Conservation (phyloP, 352 stramenopile genomes). For the Phytophthora brassicae region DNA sequence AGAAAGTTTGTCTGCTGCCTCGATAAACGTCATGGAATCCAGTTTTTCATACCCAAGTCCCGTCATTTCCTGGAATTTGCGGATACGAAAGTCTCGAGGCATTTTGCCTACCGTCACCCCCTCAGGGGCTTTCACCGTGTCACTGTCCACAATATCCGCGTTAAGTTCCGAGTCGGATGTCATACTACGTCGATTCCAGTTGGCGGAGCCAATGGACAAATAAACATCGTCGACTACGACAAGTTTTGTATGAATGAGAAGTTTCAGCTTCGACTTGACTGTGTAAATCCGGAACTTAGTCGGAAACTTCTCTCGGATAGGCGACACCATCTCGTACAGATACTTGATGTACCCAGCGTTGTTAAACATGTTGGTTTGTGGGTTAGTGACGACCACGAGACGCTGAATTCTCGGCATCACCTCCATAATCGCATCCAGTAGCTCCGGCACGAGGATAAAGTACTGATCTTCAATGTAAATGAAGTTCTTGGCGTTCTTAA, state of each 20-base stretch:
- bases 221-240: constrained; percentile 68
- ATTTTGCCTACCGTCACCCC: constrained; percentile 37
- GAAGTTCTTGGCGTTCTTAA: constrained; percentile 31
- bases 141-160: constrained; percentile 53
- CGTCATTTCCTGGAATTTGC: constrained; percentile 64
- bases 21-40: constrained; percentile 45
- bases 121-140: constrained; percentile 26
- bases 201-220: constrained; percentile 53
- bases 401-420: constrained; percentile 49
- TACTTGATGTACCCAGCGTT: constrained; percentile 48
- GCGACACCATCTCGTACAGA: constrained; percentile 53
- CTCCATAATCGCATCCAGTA: constrained; percentile 34
- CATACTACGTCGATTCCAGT: constrained; percentile 57
- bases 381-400: constrained; percentile 46
- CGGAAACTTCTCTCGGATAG: constrained; percentile 38
- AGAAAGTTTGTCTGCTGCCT: constrained; percentile 42
- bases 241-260: constrained; percentile 59
- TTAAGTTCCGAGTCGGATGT: constrained; percentile 60
- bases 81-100: constrained; percentile 54
- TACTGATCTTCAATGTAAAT: constrained; percentile 33
- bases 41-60: constrained; percentile 41
- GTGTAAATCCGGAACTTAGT: constrained; percentile 42
- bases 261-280: constrained; percentile 25
- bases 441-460: constrained; percentile 22
- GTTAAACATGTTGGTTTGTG: constrained; percentile 28